Conservation (phyloP, 805 yeast genomes). For the Hanseniaspora meyeri region DNA sequence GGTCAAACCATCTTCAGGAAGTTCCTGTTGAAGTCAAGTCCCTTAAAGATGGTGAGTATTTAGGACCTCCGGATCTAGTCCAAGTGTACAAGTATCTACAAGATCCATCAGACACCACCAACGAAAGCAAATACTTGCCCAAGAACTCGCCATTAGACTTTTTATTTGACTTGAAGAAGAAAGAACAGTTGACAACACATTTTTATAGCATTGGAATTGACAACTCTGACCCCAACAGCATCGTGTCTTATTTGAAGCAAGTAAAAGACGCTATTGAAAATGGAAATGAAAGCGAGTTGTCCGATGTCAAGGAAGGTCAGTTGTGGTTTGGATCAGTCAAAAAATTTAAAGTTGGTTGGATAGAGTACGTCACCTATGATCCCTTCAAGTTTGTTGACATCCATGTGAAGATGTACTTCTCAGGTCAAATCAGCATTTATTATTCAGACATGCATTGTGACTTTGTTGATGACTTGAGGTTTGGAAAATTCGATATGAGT, state of each 20-base stretch:
- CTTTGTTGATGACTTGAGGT: slow-evolving; percentile 9
- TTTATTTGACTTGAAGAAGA: slow-evolving; percentile 9
- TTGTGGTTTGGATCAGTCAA: slow-evolving; percentile 70
- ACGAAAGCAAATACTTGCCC: not conserved
- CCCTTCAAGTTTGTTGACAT: slow-evolving; percentile 52
- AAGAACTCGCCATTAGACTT: not conserved
- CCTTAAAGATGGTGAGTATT: not conserved
- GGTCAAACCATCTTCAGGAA: slow-evolving; percentile 35
- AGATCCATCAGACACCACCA: slow-evolving; percentile 17
- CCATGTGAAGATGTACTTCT: slow-evolving; percentile 59
- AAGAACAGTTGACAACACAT: slow-evolving; percentile 48
- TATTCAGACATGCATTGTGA: slow-evolving; percentile 26
- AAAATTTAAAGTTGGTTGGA: slow-evolving; percentile 57
- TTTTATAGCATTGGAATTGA: slow-evolving; percentile 66
- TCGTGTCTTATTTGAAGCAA: slow-evolving; percentile 62
- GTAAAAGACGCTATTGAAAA: slow-evolving; percentile 51
- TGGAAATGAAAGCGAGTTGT: not conserved
- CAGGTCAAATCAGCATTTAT: slow-evolving; percentile 55
- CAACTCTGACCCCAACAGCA: slow-evolving; percentile 61
- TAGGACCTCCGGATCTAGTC: slow-evolving; percentile 64
- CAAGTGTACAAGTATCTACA: slow-evolving; percentile 27
- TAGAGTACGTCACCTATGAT: slow-evolving; percentile 57
- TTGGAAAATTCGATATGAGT: slow-evolving; percentile 24
- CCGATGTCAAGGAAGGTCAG: slow-evolving; percentile 34
- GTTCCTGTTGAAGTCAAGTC: slow-evolving; percentile 30